phyloP scores from a whole-genome alignment of 2,329 filamentous ascomycete species.

The Chaetomium olivaceum region DNA sequence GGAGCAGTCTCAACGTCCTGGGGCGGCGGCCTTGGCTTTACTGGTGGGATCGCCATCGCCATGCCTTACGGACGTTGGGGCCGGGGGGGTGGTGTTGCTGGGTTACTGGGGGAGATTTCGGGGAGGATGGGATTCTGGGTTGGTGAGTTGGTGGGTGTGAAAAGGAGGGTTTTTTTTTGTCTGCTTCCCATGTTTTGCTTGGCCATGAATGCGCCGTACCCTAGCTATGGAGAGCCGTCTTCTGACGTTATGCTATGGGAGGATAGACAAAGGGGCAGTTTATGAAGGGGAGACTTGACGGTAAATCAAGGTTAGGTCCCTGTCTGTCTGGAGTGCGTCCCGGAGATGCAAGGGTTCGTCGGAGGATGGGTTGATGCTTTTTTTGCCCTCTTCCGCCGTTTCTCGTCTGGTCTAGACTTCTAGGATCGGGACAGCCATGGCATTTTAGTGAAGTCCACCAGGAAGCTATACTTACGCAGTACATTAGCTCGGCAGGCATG shows the following conservation, averaged over 20 bases:
- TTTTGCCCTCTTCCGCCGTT: neutral
- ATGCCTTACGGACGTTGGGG: neutral
- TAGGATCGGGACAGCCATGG: neutral
- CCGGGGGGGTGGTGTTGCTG: neutral
- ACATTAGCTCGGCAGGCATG: neutral
- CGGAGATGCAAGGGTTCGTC: neutral
- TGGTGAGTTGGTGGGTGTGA: neutral
- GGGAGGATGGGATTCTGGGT: neutral
- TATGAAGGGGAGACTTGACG: neutral
- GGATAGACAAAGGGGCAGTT: neutral
- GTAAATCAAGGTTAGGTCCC: neutral
- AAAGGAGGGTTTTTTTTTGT: neutral
- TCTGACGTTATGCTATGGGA: neutral
- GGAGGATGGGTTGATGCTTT: neutral
- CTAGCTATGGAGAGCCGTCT: neutral
- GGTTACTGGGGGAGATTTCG: neutral
- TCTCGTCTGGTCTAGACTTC: neutral
- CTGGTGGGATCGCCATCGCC: neutral
- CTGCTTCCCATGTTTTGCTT: neutral
- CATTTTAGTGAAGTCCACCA: neutral
- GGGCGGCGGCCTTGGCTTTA: neutral
- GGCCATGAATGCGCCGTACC: neutral
- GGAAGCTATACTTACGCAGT: neutral
- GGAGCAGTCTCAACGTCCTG: neutral
- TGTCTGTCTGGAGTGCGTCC: neutral